Conservation (phyloP, 768 basidiomycete genomes). For the Saitozyma podzolica region DNA sequence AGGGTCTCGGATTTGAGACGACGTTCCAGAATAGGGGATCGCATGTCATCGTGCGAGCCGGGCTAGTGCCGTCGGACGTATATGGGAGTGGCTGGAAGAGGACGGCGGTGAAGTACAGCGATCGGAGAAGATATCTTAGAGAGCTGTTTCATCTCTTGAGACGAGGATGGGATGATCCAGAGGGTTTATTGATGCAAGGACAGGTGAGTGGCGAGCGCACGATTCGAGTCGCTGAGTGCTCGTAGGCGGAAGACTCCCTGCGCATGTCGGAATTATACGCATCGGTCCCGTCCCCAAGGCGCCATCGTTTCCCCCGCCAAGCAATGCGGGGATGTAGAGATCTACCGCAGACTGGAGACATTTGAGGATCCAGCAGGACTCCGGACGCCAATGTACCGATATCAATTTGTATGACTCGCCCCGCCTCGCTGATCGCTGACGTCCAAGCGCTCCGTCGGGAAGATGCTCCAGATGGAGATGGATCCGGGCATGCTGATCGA, state of each 20-base stretch:
- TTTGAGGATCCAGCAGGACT: conserved; percentile 24
- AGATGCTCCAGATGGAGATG: conserved; percentile 42
- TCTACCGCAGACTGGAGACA: conserved; percentile 11
- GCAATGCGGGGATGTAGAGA: conserved; percentile 16
- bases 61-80: conserved; percentile 21
- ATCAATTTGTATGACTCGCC: conserved; percentile 30
- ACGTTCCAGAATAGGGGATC: background rate
- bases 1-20: background rate
- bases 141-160: conserved; percentile 12
- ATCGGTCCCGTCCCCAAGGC: conserved; percentile 26
- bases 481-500: conserved; percentile 29
- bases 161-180: conserved; percentile 8
- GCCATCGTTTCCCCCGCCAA: conserved; percentile 7
- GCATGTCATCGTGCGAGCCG: background rate
- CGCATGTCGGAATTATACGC: conserved; percentile 35
- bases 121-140: background rate
- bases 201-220: conserved; percentile 10
- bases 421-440: background rate
- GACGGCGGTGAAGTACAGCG: conserved; percentile 1
- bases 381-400: conserved; percentile 24
- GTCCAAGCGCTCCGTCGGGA: conserved; percentile 30
- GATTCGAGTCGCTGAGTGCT: background rate
- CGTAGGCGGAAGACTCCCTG: conserved; percentile 17
- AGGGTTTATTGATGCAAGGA: conserved; percentile 8
- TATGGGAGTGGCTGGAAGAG: conserved; percentile 22